Evolutionary conservation across 352 stramenopile genomes (phyloP).

Genomic region (Globisporangium megalacanthum): DNA sequence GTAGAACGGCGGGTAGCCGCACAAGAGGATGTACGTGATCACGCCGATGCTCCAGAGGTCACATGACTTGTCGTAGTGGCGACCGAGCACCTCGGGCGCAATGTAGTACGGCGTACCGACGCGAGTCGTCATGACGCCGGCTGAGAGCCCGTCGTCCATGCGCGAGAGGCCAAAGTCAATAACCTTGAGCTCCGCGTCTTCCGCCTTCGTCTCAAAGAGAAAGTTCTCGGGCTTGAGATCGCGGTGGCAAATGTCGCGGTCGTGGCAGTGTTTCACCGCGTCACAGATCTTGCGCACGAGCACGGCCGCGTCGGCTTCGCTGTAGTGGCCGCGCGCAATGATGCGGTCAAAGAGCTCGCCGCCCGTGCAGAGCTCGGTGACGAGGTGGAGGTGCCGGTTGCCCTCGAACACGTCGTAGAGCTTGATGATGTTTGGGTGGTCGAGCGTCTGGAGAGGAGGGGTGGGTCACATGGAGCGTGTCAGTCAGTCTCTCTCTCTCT

Average conservation of each 20-base stretch:
- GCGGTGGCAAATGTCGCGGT: conserved; percentile 95
- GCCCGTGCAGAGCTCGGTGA: conserved; percentile 97
- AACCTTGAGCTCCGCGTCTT: conserved; percentile 95
- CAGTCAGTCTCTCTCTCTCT: background rate
- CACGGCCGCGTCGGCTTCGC: conserved; percentile 93
- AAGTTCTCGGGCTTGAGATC: conserved; percentile 99
- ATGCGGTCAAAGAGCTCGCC: conserved; percentile 96
- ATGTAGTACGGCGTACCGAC: conserved; percentile 97
- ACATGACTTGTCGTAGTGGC: conserved; percentile 94
- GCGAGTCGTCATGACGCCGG: conserved; percentile 91
- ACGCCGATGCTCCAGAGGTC: conserved; percentile 96
- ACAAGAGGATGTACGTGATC: conserved; percentile 95
- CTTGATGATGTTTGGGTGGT: conserved; percentile 98
- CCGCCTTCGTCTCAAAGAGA: conserved; percentile 88
- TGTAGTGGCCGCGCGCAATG: conserved; percentile 92
- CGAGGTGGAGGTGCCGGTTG: conserved; percentile 94
- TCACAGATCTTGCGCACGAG: conserved; percentile 96
- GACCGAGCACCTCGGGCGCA: conserved; percentile 91
- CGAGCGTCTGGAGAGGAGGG: conserved; percentile 51
- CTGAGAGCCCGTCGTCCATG: conserved; percentile 83
- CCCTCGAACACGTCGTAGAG: conserved; percentile 97
- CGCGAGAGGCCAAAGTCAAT: conserved; percentile 98
- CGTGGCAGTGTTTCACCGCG: conserved; percentile 97
- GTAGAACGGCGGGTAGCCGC: conserved; percentile 95
- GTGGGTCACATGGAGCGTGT: background rate